Conservation (phyloP, 2,329 filamentous ascomycete species). For the Ceratocystis papillata region DNA sequence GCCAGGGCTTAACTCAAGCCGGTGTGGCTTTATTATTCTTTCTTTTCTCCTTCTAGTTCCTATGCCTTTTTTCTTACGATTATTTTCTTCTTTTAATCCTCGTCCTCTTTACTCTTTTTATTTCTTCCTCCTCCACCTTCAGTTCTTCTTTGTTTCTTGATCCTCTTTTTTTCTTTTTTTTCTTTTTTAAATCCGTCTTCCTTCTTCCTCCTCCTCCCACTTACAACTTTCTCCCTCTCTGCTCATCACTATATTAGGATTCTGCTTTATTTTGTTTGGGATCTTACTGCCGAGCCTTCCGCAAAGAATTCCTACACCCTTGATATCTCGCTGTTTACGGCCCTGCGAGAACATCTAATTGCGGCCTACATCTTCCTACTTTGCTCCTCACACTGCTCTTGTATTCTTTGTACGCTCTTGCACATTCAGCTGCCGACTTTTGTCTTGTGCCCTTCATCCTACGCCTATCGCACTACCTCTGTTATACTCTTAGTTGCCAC, state of each 20-base stretch:
- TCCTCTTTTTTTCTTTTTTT: neutral
- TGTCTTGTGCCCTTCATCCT: neutral
- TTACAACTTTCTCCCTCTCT: neutral
- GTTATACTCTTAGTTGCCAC: neutral
- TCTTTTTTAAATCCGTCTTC: neutral
- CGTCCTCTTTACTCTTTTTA: neutral
- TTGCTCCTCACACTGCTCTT: constrained; percentile 2
- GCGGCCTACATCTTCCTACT: neutral
- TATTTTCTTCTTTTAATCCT: neutral
- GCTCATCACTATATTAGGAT: neutral
- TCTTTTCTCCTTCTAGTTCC: neutral
- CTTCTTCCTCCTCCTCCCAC: neutral
- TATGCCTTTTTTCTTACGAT: neutral
- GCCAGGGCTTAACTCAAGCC: neutral
- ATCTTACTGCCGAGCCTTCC: constrained; percentile 14
- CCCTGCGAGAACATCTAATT: constrained; percentile 11
- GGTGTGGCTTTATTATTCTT: neutral
- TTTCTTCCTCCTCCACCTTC: neutral
- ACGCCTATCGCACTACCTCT: neutral
- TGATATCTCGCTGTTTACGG: neutral
- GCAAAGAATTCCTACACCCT: constrained; percentile 12
- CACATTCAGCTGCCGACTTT: neutral
- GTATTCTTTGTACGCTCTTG: neutral
- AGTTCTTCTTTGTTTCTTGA: neutral
- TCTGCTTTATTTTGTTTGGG: constrained; percentile 8